Evolutionary conservation across 2,329 filamentous ascomycete species (phyloP).

Genomic region (Colletotrichum acutatum): DNA sequence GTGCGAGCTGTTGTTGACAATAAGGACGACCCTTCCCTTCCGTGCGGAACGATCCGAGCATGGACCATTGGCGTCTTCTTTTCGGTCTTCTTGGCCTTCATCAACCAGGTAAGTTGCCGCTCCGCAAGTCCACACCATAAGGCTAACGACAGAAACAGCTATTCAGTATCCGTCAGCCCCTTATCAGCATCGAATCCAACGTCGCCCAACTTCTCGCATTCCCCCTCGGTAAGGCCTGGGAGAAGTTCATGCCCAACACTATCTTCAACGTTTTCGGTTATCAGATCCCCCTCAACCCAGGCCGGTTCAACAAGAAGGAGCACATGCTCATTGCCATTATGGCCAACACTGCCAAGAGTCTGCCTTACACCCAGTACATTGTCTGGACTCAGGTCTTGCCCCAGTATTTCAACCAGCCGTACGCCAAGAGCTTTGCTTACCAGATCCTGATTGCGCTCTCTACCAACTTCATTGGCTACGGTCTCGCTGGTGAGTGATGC

Average conservation of each 20-base stretch:
- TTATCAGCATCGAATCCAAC: constrained; percentile 64
- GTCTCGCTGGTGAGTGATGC: constrained; percentile 56
- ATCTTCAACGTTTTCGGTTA: constrained; percentile 59
- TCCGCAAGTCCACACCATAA: too few species aligned
- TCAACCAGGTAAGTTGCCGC: constrained; percentile 55
- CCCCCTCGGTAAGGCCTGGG: constrained; percentile 62
- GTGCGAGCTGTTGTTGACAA: constrained; percentile 67
- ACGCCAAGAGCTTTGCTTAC: constrained; percentile 59
- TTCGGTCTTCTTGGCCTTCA: constrained; percentile 58
- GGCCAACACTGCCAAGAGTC: constrained; percentile 63
- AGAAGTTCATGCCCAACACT: constrained; percentile 61
- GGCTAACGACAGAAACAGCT: constrained; percentile 42
- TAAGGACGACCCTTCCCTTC: constrained; percentile 60
- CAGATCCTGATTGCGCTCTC: constrained; percentile 61
- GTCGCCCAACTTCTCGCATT: constrained; percentile 68
- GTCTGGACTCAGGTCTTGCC: constrained; percentile 60
- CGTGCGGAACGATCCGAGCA: constrained; percentile 65
- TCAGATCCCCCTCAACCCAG: constrained; percentile 63
- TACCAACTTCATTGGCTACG: constrained; percentile 67
- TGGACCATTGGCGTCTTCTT: constrained; percentile 66
- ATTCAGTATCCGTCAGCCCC: constrained; percentile 66
- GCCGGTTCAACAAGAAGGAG: constrained; percentile 69
- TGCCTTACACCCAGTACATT: constrained; percentile 61
- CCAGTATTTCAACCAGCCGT: constrained; percentile 62
- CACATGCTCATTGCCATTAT: constrained; percentile 69